Conservation (phyloP, 2,329 filamentous ascomycete species). For the Claviceps cyperi region DNA sequence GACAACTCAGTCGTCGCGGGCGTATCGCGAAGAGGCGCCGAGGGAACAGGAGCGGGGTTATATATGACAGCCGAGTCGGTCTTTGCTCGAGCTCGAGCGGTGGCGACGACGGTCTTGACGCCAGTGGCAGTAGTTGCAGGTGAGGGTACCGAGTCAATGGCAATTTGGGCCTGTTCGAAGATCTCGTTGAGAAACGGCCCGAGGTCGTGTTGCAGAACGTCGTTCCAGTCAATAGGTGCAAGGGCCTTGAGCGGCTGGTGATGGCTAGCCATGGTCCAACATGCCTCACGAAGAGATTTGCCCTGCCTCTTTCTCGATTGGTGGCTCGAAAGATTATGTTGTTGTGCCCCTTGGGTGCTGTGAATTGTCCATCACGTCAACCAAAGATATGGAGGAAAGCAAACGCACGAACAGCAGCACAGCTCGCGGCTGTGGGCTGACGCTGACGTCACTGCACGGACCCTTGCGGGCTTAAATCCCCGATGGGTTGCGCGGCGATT, state of each 20-base stretch:
- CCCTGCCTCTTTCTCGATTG: not conserved
- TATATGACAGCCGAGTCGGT: constrained; percentile 38
- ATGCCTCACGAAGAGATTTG: not conserved
- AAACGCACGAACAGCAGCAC: too few species aligned
- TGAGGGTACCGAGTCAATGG: constrained; percentile 62
- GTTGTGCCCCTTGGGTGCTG: too few species aligned
- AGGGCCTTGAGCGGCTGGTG: constrained; percentile 46
- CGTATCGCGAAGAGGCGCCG: constrained; percentile 13
- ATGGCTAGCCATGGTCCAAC: constrained; percentile 19
- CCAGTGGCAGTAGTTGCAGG: constrained; percentile 18
- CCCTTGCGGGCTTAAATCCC: too few species aligned
- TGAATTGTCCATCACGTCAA: too few species aligned
- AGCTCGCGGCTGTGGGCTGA: too few species aligned
- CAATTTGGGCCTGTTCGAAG: constrained; percentile 52
- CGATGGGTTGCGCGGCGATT: too few species aligned
- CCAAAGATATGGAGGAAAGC: too few species aligned
- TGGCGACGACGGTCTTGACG: constrained; percentile 18
- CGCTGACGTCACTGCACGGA: too few species aligned
- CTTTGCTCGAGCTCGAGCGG: constrained; percentile 36
- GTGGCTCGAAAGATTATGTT: not conserved
- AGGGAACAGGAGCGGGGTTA: constrained; percentile 37
- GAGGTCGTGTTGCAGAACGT: constrained; percentile 31
- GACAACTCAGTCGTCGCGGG: constrained; percentile 24
- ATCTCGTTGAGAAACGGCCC: constrained; percentile 40
- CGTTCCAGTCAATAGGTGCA: constrained; percentile 38